Evolutionary conservation across 352 stramenopile species (phyloP).

Genomic region (Pythium pyrilobum): DNA sequence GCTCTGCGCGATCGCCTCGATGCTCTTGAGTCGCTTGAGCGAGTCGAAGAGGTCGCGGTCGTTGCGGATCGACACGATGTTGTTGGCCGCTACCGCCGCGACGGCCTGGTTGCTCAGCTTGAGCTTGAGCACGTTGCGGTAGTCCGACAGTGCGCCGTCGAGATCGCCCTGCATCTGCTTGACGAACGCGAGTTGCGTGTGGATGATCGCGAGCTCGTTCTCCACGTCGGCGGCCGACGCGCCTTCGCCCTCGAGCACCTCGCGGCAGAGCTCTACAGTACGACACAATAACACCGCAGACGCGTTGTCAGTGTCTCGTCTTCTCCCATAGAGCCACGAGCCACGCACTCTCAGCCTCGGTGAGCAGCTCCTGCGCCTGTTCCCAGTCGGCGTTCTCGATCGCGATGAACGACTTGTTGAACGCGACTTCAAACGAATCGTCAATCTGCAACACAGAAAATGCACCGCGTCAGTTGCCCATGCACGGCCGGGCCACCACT

Average conservation of each 20-base stretch:
- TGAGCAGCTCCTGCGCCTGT: constrained; percentile 36
- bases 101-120: constrained; percentile 69
- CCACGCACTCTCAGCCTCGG: constrained; percentile 55
- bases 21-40: constrained; percentile 72
- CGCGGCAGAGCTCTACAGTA: constrained; percentile 56
- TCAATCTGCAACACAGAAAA: constrained; percentile 33
- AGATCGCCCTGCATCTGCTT: constrained; percentile 72
- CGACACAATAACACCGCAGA: not conserved
- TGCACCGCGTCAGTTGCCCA: not conserved
- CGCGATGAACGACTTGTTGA: constrained; percentile 82
- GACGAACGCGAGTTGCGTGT: constrained; percentile 68
- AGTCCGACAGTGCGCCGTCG: constrained; percentile 63
- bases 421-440: constrained; percentile 75
- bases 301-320: not conserved
- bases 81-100: constrained; percentile 68
- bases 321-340: not conserved
- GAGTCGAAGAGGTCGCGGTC: constrained; percentile 80
- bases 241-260: constrained; percentile 49
- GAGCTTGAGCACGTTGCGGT: constrained; percentile 74
- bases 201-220: constrained; percentile 67
- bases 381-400: constrained; percentile 60
- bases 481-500: not conserved
- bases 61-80: constrained; percentile 76
- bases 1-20: constrained; percentile 41
- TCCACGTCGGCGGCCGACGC: constrained; percentile 54